These are phyloP conservation scores for Pestalotiopsis fici DNA, from an alignment of 2,329 filamentous ascomycete genomes.

Conservation along the genomic window DNA sequence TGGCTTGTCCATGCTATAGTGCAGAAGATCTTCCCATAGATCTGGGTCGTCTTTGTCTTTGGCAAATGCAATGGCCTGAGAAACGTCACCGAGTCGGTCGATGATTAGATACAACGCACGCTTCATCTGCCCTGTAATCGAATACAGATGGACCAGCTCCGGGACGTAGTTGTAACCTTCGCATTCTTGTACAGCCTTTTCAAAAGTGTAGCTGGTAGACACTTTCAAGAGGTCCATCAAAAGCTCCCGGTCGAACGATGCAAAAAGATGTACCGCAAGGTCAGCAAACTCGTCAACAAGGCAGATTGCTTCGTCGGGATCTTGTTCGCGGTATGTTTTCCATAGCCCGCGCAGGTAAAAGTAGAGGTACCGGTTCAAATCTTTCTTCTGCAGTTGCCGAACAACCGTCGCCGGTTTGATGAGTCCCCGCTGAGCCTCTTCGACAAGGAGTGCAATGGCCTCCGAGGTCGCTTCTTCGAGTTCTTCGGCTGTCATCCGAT, in stretches of 20 bases:
- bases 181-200: slow-evolving; percentile 76
- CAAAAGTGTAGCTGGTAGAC: slow-evolving; percentile 86
- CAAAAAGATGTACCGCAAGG: slow-evolving; percentile 82
- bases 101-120: slow-evolving; percentile 91
- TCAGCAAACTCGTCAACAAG: slow-evolving; percentile 88
- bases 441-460: slow-evolving; percentile 81
- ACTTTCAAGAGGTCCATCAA: slow-evolving; percentile 86
- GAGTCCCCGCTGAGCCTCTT: slow-evolving; percentile 87
- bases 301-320: slow-evolving; percentile 61
- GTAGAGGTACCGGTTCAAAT: slow-evolving; percentile 76
- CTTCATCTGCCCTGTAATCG: slow-evolving; percentile 93
- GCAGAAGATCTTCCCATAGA: slow-evolving; percentile 90
- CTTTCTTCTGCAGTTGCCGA: slow-evolving; percentile 69
- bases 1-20: slow-evolving; percentile 98
- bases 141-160: slow-evolving; percentile 93
- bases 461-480: slow-evolving; percentile 81
- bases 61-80: slow-evolving; percentile 89
- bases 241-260: slow-evolving; percentile 75
- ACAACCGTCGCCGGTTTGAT: slow-evolving; percentile 79
- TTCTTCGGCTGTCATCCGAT: slow-evolving; percentile 66
- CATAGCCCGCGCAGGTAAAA: slow-evolving; percentile 90
- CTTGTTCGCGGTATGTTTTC: slow-evolving; percentile 64
- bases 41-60: slow-evolving; percentile 92
- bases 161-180: slow-evolving; percentile 80
- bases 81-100: slow-evolving; percentile 86